phyloP scores from a whole-genome alignment of 805 yeast species.

The Kuraishia molischiana region DNA sequence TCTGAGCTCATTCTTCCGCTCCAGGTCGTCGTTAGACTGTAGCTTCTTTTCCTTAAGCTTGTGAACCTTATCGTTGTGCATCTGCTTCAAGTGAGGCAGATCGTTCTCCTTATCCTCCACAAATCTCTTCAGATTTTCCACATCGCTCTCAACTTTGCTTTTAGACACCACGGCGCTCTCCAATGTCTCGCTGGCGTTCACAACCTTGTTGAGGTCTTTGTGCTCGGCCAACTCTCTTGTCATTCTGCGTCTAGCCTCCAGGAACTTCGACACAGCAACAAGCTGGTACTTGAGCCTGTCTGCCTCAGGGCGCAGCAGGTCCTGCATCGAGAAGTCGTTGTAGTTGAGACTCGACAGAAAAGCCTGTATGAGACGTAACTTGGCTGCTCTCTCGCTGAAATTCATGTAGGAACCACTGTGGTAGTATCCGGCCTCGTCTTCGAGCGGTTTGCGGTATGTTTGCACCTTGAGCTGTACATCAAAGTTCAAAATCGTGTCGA shows the following conservation, averaged over 20 bases:
- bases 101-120: not conserved
- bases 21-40: not conserved
- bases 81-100: not conserved
- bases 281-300: not conserved
- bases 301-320: not conserved
- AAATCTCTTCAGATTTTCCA: slow-evolving; percentile 43
- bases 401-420: not conserved
- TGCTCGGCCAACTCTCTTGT: slow-evolving; percentile 11
- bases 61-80: not conserved
- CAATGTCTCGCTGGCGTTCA: slow-evolving; percentile 33
- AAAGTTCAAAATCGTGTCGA: not conserved
- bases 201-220: slow-evolving; percentile 25
- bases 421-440: not conserved
- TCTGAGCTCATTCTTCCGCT: not conserved
- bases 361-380: not conserved
- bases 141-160: slow-evolving; percentile 42
- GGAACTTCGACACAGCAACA: not conserved
- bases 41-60: not conserved
- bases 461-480: not conserved
- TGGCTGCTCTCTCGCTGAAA: not conserved
- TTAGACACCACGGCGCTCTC: slow-evolving; percentile 4
- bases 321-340: not conserved
- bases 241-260: slow-evolving; percentile 5
- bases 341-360: not conserved
- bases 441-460: not conserved